Conservation (phyloP, 441 rosid species). For the Rhodomyrtus psidioides region DNA sequence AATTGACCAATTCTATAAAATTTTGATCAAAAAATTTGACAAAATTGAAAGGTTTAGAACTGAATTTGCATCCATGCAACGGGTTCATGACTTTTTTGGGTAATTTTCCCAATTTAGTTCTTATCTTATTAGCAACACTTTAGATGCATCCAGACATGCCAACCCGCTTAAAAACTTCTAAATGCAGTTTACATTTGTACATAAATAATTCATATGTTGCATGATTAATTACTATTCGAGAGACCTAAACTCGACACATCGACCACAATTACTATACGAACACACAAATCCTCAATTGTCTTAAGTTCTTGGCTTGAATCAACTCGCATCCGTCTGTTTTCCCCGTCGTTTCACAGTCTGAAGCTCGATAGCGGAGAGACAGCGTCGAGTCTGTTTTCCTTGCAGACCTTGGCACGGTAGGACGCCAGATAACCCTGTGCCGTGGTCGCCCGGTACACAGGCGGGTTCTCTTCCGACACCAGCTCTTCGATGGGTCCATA, state of each 20-base stretch:
- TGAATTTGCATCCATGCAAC: too few relatives aligned
- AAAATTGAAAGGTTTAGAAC: too few relatives aligned
- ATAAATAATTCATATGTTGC: neutral
- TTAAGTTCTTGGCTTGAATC: neutral
- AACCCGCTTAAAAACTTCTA: neutral
- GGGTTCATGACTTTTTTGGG: too few relatives aligned
- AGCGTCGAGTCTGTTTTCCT: neutral
- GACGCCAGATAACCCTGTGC: neutral
- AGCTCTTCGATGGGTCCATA: neutral
- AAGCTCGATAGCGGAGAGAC: neutral
- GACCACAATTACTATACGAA: neutral
- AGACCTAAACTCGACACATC: neutral
- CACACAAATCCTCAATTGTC: neutral
- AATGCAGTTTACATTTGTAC: neutral
- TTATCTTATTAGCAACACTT: neutral
- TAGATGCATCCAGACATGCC: neutral
- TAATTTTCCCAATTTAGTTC: too few relatives aligned
- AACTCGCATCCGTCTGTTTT: neutral
- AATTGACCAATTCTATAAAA: too few relatives aligned
- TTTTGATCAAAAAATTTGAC: too few relatives aligned
- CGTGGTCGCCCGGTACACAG: neutral
- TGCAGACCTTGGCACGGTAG: neutral
- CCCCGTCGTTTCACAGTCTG: neutral
- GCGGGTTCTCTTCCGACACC: neutral
- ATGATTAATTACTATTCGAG: neutral